Conservation (phyloP, 129 eudicot genomes). For the Pittosporum tobira region DNA sequence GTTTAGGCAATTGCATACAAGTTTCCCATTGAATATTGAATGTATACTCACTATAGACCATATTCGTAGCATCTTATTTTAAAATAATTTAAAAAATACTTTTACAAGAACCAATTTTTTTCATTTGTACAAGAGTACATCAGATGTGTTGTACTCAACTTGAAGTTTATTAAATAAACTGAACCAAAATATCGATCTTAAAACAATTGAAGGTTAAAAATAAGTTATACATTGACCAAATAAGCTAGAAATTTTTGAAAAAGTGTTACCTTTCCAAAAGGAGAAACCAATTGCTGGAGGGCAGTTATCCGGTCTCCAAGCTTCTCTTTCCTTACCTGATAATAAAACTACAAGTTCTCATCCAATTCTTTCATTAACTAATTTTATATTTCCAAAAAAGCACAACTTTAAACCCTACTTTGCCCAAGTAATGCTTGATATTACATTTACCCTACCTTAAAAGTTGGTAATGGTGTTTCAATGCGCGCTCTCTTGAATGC, state of each 20-base stretch:
- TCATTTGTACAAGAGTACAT: too few species aligned
- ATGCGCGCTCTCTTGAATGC: conserved; percentile 59
- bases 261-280: conserved; percentile 77
- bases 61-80: too few species aligned
- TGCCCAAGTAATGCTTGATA: background rate
- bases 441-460: conserved; percentile 43
- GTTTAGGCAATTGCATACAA: background rate
- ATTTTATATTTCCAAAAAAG: background rate
- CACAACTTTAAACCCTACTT: background rate
- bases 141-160: too few species aligned
- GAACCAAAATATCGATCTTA: too few species aligned
- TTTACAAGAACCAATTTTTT: too few species aligned
- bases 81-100: too few species aligned
- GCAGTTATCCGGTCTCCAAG: conserved; percentile 92
- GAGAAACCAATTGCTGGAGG: conserved; percentile 88
- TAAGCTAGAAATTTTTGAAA: background rate
- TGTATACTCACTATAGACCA: too few species aligned
- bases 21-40: too few species aligned
- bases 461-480: conserved; percentile 86
- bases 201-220: too few species aligned
- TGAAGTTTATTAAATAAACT: too few species aligned
- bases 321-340: conserved; percentile 88
- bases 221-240: too few species aligned
- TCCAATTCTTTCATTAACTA: conserved; percentile 6
- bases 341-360: conserved; percentile 11